Conservation (phyloP, 2,329 filamentous ascomycete genomes). For the Cordyceps cicadae region DNA sequence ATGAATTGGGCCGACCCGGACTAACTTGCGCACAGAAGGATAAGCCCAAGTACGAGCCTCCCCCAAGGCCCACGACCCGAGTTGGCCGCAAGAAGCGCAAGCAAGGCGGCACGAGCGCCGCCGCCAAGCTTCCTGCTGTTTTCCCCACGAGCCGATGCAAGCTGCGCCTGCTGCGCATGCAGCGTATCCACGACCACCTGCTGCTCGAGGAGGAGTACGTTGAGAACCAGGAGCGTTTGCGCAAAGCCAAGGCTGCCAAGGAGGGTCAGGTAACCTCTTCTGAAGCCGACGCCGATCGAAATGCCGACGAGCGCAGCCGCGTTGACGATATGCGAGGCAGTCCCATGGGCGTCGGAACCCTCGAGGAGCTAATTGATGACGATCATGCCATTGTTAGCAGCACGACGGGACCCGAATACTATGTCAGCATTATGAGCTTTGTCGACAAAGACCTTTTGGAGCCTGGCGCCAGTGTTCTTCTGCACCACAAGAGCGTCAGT, state of each 20-base stretch:
- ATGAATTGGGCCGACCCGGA: background rate
- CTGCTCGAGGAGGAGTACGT: constrained; percentile 97
- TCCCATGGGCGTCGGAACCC: constrained; percentile 94
- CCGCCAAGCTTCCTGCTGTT: constrained; percentile 88
- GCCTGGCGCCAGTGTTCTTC: constrained; percentile 85
- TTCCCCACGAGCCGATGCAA: constrained; percentile 97
- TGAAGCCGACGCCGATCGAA: constrained; percentile 68
- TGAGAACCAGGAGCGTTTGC: constrained; percentile 93
- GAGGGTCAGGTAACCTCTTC: constrained; percentile 59
- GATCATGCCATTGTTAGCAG: constrained; percentile 98
- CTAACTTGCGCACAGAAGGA: constrained; percentile 63
- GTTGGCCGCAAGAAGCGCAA: constrained; percentile 99
- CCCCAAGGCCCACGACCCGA: constrained; percentile 90
- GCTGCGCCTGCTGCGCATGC: constrained; percentile 92
- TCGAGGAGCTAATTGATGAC: constrained; percentile 98
- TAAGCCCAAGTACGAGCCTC: constrained; percentile 99
- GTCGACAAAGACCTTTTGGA: constrained; percentile 98
- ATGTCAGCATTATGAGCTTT: constrained; percentile 99
- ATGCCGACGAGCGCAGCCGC: constrained; percentile 87
- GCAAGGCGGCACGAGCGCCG: constrained; percentile 83
- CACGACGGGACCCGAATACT: constrained; percentile 95
- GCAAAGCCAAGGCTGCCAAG: constrained; percentile 80
- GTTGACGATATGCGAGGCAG: constrained; percentile 98
- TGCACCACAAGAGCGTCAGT: constrained; percentile 96
- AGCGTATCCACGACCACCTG: constrained; percentile 95